Evolutionary conservation across 768 basidiomycete species (phyloP), one percentile per base, ranked within the genome.

Genomic region (Panaeolus cyanescens): DNA sequence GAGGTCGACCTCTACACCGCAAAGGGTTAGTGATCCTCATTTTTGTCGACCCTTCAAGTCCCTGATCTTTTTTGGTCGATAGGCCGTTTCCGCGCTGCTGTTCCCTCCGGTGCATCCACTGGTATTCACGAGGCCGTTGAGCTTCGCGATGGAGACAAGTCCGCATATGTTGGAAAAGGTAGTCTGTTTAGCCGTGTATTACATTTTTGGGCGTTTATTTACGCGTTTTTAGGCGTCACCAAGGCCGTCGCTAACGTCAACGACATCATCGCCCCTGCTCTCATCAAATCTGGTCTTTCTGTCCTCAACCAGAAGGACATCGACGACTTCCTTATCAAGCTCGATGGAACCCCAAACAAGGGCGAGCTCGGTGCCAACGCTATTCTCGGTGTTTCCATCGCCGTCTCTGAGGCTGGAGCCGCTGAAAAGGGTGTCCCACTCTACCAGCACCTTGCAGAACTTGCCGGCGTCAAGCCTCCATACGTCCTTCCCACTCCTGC

Each of bases 291-390:
- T 54, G 87, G 85, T 61, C 82, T 99, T 75, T 81, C 83, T 42
- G 95, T 96, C 73, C 93, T 92, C 63, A 76, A 89, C 60, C 97
- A 99, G 78, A 95, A 93, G 79, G 93, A 96, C 68, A 87, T 99
- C 70, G 97, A 99, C 72, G 92, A 97, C 77, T 90, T 99, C 82
- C 85, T 99, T 75, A 96, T 98, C 88, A 95, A 97, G 81, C 88
- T 93, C 70, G 97, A 99, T 72, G 95, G 94, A 59, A 95, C 95
- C 63, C 81, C 93, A 64, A 99, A 99, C 91, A 99, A 99, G 86
- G 96, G 95, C 77, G 96, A 96, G 77, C 90, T 98, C 72, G 97
- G 97, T 70, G 97, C 97, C 56, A 99, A 99, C 76, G 97, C 97
- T 71, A 98, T 99, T 77, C 92, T 99, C 62, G 97, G 95, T 77